Evolutionary conservation across 2,329 filamentous ascomycete genomes (phyloP).

Genomic region (Colletotrichum sp.): DNA sequence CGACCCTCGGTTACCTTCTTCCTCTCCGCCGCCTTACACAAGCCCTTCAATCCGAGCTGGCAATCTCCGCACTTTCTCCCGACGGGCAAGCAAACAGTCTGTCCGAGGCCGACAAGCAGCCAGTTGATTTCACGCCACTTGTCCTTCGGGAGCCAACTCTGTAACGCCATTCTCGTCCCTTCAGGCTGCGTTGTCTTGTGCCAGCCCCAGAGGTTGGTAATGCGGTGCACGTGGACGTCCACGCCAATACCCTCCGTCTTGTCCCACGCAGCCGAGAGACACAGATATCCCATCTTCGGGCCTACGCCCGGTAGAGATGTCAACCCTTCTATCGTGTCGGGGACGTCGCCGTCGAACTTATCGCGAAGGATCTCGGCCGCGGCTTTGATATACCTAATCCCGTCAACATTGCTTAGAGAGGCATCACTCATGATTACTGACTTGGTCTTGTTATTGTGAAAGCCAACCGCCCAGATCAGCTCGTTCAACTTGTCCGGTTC

Average conservation of each 20-base stretch:
- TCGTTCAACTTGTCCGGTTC: slow-evolving; percentile 69
- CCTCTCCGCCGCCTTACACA: slow-evolving; percentile 77
- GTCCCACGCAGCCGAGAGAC: slow-evolving; percentile 74
- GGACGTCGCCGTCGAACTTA: slow-evolving; percentile 77
- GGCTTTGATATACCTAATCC: slow-evolving; percentile 67
- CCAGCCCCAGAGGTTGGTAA: slow-evolving; percentile 95
- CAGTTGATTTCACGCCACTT: slow-evolving; percentile 94
- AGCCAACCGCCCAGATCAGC: slow-evolving; percentile 84
- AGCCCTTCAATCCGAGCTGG: slow-evolving; percentile 73
- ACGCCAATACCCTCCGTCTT: slow-evolving; percentile 82
- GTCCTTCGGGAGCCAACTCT: slow-evolving; percentile 84
- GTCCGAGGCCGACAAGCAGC: slow-evolving; percentile 85
- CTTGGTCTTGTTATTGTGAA: slow-evolving; percentile 93
- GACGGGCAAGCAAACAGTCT: slow-evolving; percentile 83
- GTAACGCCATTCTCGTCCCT: slow-evolving; percentile 76
- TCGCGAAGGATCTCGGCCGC: slow-evolving; percentile 76
- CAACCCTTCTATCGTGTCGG: slow-evolving; percentile 76
- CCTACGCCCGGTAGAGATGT: slow-evolving; percentile 84
- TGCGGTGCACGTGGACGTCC: slow-evolving; percentile 93
- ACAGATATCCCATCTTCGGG: slow-evolving; percentile 94
- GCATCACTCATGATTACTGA: slow-evolving; percentile 32
- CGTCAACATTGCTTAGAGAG: neutral
- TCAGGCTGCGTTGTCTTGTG: slow-evolving; percentile 82
- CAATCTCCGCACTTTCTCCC: slow-evolving; percentile 86
- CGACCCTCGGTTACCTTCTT: slow-evolving; percentile 65